A percentile compares a stretch with the other conserved stretches of the same genome.
Conservation (phyloP, 495 filamentous ascomycete species). For the Penicillium steckii region DNA sequence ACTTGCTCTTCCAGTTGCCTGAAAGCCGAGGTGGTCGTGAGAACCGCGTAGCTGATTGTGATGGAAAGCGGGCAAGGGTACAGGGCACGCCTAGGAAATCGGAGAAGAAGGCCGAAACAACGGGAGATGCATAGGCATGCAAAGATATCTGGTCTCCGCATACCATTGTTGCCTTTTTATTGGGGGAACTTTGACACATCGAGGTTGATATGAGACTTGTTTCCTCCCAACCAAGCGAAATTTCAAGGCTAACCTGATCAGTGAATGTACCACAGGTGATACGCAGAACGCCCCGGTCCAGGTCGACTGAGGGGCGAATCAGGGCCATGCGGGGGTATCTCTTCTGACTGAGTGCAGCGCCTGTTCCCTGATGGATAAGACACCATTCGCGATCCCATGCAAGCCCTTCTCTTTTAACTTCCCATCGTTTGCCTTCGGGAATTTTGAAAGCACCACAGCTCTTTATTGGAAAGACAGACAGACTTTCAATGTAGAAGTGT, state of each 20-base stretch:
- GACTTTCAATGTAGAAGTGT: conserved; percentile 54
- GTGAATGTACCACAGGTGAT: conserved; percentile 34
- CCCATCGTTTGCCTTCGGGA: conserved; percentile 63
- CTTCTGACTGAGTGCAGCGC: conserved; percentile 77
- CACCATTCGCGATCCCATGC: conserved; percentile 96
- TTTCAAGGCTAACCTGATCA: conserved; percentile 35
- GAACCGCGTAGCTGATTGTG: conserved; percentile 57
- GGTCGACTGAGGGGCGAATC: conserved; percentile 67
- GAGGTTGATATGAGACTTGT: conserved; percentile 49
- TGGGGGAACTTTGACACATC: conserved; percentile 30
- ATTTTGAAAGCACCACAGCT: conserved; percentile 79
- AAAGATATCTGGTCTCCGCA: conserved; percentile 75
- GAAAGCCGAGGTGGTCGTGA: conserved; percentile 46
- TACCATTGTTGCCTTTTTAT: conserved; percentile 55
- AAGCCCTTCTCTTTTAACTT: conserved; percentile 72
- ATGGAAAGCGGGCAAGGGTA: conserved; percentile 75
- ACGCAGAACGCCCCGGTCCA: conserved; percentile 56
- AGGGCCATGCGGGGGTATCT: conserved; percentile 80
- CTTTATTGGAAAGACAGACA: conserved; percentile 82
- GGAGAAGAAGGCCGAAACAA: conserved; percentile 73
- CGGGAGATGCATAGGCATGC: conserved; percentile 61
- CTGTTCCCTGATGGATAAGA: conserved; percentile 78
- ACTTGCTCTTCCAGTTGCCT: conserved; percentile 18
- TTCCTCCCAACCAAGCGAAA: conserved; percentile 61
- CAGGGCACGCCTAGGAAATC: conserved; percentile 71